Evolutionary conservation across 345 rosid genomes (phyloP).

Genomic region (Eucalyptus tenuipes): DNA sequence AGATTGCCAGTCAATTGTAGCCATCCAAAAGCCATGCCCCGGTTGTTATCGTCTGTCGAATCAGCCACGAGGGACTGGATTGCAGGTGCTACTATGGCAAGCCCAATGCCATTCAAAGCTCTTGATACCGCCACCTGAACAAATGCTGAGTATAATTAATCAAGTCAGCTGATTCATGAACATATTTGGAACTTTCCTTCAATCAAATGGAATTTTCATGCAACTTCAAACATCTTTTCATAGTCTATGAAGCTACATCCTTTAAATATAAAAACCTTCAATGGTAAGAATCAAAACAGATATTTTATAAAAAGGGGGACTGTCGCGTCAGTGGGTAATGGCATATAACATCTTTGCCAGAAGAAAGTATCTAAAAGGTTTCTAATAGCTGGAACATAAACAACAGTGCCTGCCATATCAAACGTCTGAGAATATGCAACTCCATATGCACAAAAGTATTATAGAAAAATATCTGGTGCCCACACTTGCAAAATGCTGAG

Average conservation of each 20-base stretch:
- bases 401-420: background rate
- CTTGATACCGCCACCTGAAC: conserved; percentile 72
- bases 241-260: background rate
- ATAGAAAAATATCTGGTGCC: background rate
- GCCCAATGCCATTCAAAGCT: conserved; percentile 83
- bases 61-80: conserved; percentile 91
- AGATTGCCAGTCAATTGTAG: conserved; percentile 64
- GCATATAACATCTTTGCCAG: background rate
- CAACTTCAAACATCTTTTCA: background rate
- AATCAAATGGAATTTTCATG: background rate
- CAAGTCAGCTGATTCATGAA: background rate
- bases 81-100: conserved; percentile 77
- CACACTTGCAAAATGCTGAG: background rate
- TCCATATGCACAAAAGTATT: background rate
- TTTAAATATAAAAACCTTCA: background rate
- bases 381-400: background rate
- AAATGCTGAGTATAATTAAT: background rate
- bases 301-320: background rate
- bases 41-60: conserved; percentile 59
- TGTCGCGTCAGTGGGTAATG: background rate
- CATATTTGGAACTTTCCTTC: background rate
- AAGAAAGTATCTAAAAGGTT: background rate
- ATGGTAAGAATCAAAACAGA: background rate
- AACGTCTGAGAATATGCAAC: background rate
- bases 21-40: conserved; percentile 91